Evolutionary conservation across 805 yeast genomes (phyloP).

Genomic region (Metschnikowia corniflorae): DNA sequence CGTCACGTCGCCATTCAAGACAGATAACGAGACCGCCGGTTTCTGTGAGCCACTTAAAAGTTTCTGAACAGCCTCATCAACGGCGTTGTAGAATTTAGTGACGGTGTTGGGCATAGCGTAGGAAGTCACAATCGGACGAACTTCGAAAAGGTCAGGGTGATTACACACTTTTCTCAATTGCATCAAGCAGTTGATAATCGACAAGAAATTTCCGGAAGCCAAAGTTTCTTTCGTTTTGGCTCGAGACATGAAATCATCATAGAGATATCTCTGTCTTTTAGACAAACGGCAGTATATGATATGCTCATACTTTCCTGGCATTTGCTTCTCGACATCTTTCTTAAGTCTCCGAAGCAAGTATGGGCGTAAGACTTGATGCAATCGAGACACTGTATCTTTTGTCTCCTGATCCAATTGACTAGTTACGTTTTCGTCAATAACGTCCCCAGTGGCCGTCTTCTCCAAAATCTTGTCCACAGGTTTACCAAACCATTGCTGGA

Average conservation of each 20-base stretch:
- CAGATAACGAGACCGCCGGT: conserved; percentile 44
- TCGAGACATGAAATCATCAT: conserved; percentile 96
- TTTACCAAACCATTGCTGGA: conserved; percentile 97
- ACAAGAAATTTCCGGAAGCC: conserved; percentile 89
- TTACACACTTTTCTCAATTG: conserved; percentile 95
- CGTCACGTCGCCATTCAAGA: conserved; percentile 59
- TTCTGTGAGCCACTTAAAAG: conserved; percentile 12
- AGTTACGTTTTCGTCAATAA: conserved; percentile 39
- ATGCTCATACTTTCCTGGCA: conserved; percentile 98
- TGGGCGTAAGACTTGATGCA: conserved; percentile 93
- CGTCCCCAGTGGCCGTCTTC: conserved; percentile 50
- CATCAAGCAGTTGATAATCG: conserved; percentile 96
- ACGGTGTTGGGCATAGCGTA: conserved; percentile 71
- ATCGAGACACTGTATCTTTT: conserved; percentile 73
- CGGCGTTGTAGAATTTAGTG: conserved; percentile 40
- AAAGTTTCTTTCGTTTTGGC: conserved; percentile 93
- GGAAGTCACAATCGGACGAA: conserved; percentile 89
- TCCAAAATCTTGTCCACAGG: conserved; percentile 94
- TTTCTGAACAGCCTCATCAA: conserved; percentile 24
- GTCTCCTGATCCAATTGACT: conserved; percentile 67
- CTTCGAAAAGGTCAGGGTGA: conserved; percentile 95
- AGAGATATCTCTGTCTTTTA: conserved; percentile 84
- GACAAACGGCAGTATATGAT: conserved; percentile 88
- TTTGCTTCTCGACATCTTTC: conserved; percentile 95
- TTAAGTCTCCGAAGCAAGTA: conserved; percentile 86